A percentile compares a stretch with the other conserved stretches of the same genome.
Conservation (phyloP, 208 protist species). For the Leptomonas seymouri region DNA sequence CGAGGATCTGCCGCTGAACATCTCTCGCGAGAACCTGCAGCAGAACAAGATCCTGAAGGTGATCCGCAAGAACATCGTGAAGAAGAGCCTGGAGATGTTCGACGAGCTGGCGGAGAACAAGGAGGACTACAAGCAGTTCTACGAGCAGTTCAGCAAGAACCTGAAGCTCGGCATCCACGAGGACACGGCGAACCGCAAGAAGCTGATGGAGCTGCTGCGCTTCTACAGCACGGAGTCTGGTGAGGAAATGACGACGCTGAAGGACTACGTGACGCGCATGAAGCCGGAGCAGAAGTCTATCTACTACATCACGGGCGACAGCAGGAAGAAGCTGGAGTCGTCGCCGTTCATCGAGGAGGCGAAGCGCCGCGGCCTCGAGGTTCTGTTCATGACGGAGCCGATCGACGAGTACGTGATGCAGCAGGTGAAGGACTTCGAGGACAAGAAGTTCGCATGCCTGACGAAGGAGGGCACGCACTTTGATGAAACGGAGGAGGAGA, state of each 20-base stretch:
- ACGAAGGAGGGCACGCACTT: slow-evolving; percentile 96
- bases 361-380: slow-evolving; percentile 81
- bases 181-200: slow-evolving; percentile 95
- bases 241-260: slow-evolving; percentile 74
- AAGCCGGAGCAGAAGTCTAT: slow-evolving; percentile 94
- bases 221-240: slow-evolving; percentile 90
- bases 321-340: slow-evolving; percentile 68
- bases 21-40: slow-evolving; percentile 99
- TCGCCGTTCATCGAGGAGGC: slow-evolving; percentile 91
- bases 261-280: slow-evolving; percentile 96
- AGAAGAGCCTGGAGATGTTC: slow-evolving; percentile 95
- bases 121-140: slow-evolving; percentile 92
- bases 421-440: slow-evolving; percentile 94
- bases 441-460: slow-evolving; percentile 96
- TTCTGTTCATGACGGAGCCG: slow-evolving; percentile 96
- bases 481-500: slow-evolving; percentile 80
- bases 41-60: slow-evolving; percentile 95
- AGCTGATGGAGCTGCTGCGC: slow-evolving; percentile 97
- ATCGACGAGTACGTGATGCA: slow-evolving; percentile 98
- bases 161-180: slow-evolving; percentile 98
- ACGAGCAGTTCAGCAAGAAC: slow-evolving; percentile 95
- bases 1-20: slow-evolving; percentile 99
- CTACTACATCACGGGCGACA: slow-evolving; percentile 93
- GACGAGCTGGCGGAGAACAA: slow-evolving; percentile 91
- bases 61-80: slow-evolving; percentile 99